Percentiles rank a stretch among this genome's conserved stretches.
phyloP scores from a whole-genome alignment of 306 rosid genomes.

The Quercus robur region DNA sequence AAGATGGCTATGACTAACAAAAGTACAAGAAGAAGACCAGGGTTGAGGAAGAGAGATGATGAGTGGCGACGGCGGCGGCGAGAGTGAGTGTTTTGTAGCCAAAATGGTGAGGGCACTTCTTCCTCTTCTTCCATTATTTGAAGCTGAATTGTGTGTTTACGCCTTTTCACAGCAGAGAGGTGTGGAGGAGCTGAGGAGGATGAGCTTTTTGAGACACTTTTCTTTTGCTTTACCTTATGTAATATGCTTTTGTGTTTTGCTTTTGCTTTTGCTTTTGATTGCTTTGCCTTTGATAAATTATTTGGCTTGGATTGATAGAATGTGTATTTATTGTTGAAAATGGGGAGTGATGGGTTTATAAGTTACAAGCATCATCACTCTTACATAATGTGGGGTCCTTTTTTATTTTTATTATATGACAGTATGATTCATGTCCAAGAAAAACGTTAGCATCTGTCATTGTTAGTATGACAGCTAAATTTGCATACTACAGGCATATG shows the following conservation, averaged over 20 bases:
- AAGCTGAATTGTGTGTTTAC: neutral
- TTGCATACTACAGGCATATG: neutral
- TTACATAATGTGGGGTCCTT: neutral
- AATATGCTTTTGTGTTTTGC: neutral
- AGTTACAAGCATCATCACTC: neutral
- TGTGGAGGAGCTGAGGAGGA: neutral
- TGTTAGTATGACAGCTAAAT: conserved; percentile 35
- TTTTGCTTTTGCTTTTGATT: conserved; percentile 5
- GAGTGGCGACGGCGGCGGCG: conserved; percentile 39
- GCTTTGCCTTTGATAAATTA: too few species aligned
- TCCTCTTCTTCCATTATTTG: conserved; percentile 47
- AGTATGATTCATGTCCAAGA: neutral
- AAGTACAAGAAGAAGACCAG: conserved; percentile 41
- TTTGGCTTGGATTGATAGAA: too few species aligned
- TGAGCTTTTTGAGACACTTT: conserved; percentile 15
- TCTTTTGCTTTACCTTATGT: neutral
- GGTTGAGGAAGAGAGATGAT: conserved; percentile 48
- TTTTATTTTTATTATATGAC: neutral
- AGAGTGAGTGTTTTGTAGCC: conserved; percentile 38
- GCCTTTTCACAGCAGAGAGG: neutral
- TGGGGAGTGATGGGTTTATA: conserved; percentile 4
- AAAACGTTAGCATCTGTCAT: conserved; percentile 39
- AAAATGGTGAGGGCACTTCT: conserved; percentile 42
- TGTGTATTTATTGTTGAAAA: conserved; percentile 13
- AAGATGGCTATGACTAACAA: conserved; percentile 40